Evolutionary conservation across 768 basidiomycete genomes (phyloP).

Genomic region (Crepidotus variabilis): DNA sequence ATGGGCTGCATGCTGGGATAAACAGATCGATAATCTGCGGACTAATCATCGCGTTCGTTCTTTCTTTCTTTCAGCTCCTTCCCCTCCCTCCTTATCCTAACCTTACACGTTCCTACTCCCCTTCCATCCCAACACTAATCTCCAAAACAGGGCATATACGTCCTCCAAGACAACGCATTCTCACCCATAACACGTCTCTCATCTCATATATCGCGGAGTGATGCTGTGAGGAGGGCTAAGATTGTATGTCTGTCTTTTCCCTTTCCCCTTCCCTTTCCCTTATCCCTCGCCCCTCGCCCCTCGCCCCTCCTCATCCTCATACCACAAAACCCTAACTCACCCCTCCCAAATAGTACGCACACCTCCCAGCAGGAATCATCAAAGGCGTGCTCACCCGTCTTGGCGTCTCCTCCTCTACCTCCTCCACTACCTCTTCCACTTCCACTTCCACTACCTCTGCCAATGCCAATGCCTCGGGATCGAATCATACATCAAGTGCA

Average conservation of each 20-base stretch:
- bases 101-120: too few relatives aligned
- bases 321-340: too few relatives aligned
- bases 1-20: conserved; percentile 91
- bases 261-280: background rate
- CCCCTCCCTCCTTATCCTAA: too few relatives aligned
- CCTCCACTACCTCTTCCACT: too few relatives aligned
- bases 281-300: too few relatives aligned
- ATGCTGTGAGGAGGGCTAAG: conserved; percentile 68
- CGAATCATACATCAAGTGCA: too few relatives aligned
- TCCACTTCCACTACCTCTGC: too few relatives aligned
- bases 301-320: too few relatives aligned
- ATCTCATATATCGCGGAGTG: conserved; percentile 72
- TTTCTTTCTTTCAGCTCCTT: background rate
- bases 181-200: conserved; percentile 81
- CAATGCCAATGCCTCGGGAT: too few relatives aligned
- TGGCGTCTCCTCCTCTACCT: conserved; percentile 39
- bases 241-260: conserved; percentile 43
- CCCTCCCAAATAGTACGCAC: conserved; percentile 55
- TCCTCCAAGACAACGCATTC: conserved; percentile 89
- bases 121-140: too few relatives aligned
- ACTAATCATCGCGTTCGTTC: conserved; percentile 85
- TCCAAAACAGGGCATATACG: conserved; percentile 75
- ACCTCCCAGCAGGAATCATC: conserved; percentile 81
- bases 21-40: conserved; percentile 92
- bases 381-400: conserved; percentile 77